Evolutionary conservation across 345 rosid genomes (phyloP).

Genomic region (Crucihimalaya himalaica): DNA sequence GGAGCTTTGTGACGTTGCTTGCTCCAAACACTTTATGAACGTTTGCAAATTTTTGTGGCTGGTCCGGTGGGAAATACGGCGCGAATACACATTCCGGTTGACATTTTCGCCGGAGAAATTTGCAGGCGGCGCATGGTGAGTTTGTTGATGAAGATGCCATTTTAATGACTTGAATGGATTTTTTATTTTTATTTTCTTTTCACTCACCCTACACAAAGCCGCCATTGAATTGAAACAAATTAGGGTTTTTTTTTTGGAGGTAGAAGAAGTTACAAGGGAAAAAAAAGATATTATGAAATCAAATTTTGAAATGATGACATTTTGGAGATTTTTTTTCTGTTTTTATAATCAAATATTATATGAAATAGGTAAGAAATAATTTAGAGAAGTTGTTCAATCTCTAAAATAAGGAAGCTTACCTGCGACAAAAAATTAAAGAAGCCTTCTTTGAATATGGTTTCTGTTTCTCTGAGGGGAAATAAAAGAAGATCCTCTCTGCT

Average conservation of each 20-base stretch:
- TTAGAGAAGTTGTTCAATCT: conserved; percentile 14
- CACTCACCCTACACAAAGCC: conserved; percentile 23
- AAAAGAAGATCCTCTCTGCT: conserved; percentile 35
- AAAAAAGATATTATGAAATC: conserved; percentile 12
- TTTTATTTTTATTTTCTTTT: background rate
- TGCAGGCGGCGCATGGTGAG: conserved; percentile 72
- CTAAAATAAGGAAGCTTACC: conserved; percentile 30
- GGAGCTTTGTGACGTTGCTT: conserved; percentile 67
- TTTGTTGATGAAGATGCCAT: conserved; percentile 55
- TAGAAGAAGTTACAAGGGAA: conserved; percentile 4
- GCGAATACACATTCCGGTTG: conserved; percentile 70
- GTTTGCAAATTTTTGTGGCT: conserved; percentile 58
- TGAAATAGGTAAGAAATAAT: conserved; percentile 13
- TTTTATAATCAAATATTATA: background rate
- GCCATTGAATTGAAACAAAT: background rate
- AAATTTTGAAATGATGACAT: conserved; percentile 12
- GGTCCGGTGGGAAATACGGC: conserved; percentile 73
- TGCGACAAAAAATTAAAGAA: conserved; percentile 9
- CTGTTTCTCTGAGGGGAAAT: conserved; percentile 27
- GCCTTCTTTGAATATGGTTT: conserved; percentile 21
- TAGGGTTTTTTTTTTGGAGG: conserved; percentile 25
- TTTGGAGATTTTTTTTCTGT: background rate
- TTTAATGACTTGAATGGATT: conserved; percentile 4
- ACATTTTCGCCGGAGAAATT: conserved; percentile 65
- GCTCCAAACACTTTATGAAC: conserved; percentile 69